These are phyloP conservation scores for Crepidotus variabilis DNA, from an alignment of 768 basidiomycete species.

Conservation along the genomic window DNA sequence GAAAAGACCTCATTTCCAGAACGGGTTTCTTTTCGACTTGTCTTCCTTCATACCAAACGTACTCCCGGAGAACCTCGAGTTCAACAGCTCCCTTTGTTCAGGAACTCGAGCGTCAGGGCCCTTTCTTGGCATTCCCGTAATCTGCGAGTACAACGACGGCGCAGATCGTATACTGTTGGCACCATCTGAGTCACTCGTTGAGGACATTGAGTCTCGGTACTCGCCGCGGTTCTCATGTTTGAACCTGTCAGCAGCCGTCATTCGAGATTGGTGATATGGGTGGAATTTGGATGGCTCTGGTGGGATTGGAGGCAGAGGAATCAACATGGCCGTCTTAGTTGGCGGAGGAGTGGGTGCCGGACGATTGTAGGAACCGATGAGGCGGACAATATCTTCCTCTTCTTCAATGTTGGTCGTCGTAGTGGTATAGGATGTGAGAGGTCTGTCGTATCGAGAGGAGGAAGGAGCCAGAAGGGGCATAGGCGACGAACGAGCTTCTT, in stretches of 20 bases:
- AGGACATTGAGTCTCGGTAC: slow-evolving; percentile 15
- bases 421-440: slow-evolving; percentile 33
- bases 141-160: slow-evolving; percentile 61
- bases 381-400: slow-evolving; percentile 39
- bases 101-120: slow-evolving; percentile 67
- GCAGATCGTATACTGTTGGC: slow-evolving; percentile 39
- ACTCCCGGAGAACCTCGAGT: slow-evolving; percentile 48
- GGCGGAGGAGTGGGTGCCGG: slow-evolving; percentile 6
- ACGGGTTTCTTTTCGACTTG: neutral
- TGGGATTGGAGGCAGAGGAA: slow-evolving; percentile 1
- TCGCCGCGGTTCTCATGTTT: slow-evolving; percentile 8
- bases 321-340: neutral
- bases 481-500: slow-evolving; percentile 36
- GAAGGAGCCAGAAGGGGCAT: slow-evolving; percentile 10
- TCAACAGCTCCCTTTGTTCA: slow-evolving; percentile 26
- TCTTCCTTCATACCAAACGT: slow-evolving; percentile 21
- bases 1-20: neutral
- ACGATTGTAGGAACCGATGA: slow-evolving; percentile 46
- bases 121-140: slow-evolving; percentile 57
- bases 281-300: slow-evolving; percentile 10
- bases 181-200: slow-evolving; percentile 43
- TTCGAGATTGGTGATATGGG: slow-evolving; percentile 4
- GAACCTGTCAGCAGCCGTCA: slow-evolving; percentile 24
- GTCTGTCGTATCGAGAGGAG: neutral
- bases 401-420: slow-evolving; percentile 25